Conservation (phyloP, 192 early-diverging fungal genomes). For the Coemansia sp. region DNA sequence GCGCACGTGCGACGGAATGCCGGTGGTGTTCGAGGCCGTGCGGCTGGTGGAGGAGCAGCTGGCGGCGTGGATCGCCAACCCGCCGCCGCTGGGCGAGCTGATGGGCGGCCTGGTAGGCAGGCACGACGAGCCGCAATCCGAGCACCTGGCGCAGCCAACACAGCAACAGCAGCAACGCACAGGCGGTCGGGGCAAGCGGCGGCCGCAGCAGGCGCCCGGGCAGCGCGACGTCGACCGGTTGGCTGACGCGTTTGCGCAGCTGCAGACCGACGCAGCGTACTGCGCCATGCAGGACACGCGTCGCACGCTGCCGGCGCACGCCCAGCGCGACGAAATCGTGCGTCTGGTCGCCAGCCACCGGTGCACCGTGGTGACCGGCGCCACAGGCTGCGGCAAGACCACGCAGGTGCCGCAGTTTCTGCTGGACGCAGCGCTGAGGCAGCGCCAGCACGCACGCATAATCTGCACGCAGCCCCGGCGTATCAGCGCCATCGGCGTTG, state of each 20-base stretch:
- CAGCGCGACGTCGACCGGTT: slow-evolving; percentile 8
- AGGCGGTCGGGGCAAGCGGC: too few relatives aligned
- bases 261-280: slow-evolving; percentile 13
- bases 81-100: slow-evolving; percentile 29
- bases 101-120: slow-evolving; percentile 21
- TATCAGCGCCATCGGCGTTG: slow-evolving; percentile 70
- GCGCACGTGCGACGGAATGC: slow-evolving; percentile 20
- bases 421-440: slow-evolving; percentile 62
- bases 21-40: slow-evolving; percentile 60
- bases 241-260: slow-evolving; percentile 13
- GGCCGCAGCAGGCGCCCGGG: background rate
- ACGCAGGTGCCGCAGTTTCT: slow-evolving; percentile 89
- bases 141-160: background rate
- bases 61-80: slow-evolving; percentile 23
- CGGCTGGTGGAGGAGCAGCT: slow-evolving; percentile 56
- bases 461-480: slow-evolving; percentile 90
- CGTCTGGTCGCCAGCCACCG: slow-evolving; percentile 5
- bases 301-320: slow-evolving; percentile 20
- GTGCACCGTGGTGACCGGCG: slow-evolving; percentile 39
- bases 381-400: slow-evolving; percentile 56
- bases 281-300: slow-evolving; percentile 25
- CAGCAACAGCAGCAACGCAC: background rate
- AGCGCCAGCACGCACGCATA: slow-evolving; percentile 55
- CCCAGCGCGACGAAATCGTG: slow-evolving; percentile 1
- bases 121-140: background rate